Evolutionary conservation across 352 stramenopile genomes (phyloP).

Genomic region (Phytophthora pisi): DNA sequence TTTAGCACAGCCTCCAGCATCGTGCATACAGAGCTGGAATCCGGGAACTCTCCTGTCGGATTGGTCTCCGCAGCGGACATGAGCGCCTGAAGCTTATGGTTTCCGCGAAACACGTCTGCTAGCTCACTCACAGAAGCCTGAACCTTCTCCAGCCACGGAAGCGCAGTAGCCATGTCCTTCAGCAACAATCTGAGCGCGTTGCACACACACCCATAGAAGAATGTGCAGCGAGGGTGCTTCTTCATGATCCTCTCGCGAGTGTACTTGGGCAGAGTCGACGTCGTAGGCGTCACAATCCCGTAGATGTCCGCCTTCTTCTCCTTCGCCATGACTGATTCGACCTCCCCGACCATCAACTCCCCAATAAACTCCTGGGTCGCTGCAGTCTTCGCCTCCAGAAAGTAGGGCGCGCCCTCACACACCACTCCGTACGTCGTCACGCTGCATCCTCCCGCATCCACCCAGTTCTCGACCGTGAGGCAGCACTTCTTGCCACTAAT

Average conservation of each 20-base stretch:
- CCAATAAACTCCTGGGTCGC: slow-evolving; percentile 7
- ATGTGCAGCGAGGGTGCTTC: slow-evolving; percentile 61
- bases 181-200: slow-evolving; percentile 57
- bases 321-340: slow-evolving; percentile 55
- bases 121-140: slow-evolving; percentile 47
- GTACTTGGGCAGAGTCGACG: slow-evolving; percentile 40
- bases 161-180: slow-evolving; percentile 50
- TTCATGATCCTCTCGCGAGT: slow-evolving; percentile 61
- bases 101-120: slow-evolving; percentile 48
- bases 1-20: slow-evolving; percentile 57
- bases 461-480: slow-evolving; percentile 64
- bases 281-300: slow-evolving; percentile 58
- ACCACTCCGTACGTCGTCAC: slow-evolving; percentile 56
- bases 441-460: slow-evolving; percentile 40
- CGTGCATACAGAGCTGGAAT: slow-evolving; percentile 37
- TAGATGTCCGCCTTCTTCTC: slow-evolving; percentile 61
- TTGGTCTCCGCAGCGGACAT: slow-evolving; percentile 20
- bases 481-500: slow-evolving; percentile 57
- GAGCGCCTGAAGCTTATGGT: slow-evolving; percentile 47
- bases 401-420: slow-evolving; percentile 46
- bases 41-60: slow-evolving; percentile 28
- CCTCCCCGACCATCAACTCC: slow-evolving; percentile 47
- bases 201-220: slow-evolving; percentile 71
- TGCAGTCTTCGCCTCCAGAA: slow-evolving; percentile 45
- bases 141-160: slow-evolving; percentile 57